These are phyloP conservation scores for Pseudocercospora fijiensis DNA, from an alignment of 2,329 filamentous ascomycete genomes.

Conservation along the genomic window DNA sequence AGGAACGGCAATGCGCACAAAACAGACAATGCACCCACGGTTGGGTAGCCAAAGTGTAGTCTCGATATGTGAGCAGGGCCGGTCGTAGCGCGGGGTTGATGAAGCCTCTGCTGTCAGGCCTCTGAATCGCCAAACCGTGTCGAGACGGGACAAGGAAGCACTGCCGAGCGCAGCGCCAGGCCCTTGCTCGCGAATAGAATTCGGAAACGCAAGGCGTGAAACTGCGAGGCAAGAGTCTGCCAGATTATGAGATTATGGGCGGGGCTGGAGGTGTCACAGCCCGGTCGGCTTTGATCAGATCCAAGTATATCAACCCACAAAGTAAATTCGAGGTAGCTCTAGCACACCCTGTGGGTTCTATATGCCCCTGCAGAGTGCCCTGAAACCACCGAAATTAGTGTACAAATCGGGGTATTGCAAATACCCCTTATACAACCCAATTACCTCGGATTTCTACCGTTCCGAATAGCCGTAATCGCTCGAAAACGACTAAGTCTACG, in stretches of 20 bases:
- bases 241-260: conserved; percentile 23
- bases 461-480: no score
- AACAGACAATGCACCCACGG: conserved; percentile 25
- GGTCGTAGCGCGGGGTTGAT: conserved; percentile 26
- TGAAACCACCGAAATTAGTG: no score
- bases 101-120: conserved; percentile 18
- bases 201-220: conserved; percentile 34
- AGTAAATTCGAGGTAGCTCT: no score
- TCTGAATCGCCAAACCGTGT: conserved; percentile 22
- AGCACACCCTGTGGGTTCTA: no score
- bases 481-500: no score
- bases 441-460: no score
- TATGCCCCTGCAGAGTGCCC: no score
- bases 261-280: conserved; percentile 23
- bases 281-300: conserved; percentile 14
- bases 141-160: conserved; percentile 25
- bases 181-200: conserved; percentile 29
- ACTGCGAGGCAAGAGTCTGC: conserved; percentile 24
- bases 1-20: conserved; percentile 25
- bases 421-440: no score
- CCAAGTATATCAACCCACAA: no score
- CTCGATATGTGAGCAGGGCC: conserved; percentile 22
- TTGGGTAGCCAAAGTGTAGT: conserved; percentile 27
- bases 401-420: no score
- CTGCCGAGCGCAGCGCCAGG: conserved; percentile 22